Base-by-base conservation (phyloP, 352 stramenopile genomes). In the Phytopythium ostracodes region DNA sequence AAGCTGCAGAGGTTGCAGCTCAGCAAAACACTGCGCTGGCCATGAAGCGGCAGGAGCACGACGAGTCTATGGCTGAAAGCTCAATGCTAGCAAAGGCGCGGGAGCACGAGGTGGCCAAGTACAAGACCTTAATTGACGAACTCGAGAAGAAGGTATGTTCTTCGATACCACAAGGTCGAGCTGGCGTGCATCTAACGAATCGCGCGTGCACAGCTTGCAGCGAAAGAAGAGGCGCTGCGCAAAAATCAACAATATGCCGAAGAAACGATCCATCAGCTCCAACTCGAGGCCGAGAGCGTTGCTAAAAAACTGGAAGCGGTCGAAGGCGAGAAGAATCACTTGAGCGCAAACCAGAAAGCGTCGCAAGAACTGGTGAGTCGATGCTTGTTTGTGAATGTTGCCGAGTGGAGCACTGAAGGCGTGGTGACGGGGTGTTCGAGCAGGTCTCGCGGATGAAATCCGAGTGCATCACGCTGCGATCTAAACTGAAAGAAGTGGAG, bases 401-500 rank as follows among this genome's bases (percentile, higher is more conserved):
- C 40, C 15, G 47, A 46, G 22, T 24, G n/a, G 12, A 22, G 10
- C 10, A n/a, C 24, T 56, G 5, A 57, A 17, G 53, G 17, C 36
- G 25, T 58, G 20, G 8, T n/a, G 50, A 29, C 46, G 27, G 1
- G 17, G 12, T 2, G 20, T 53, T 7, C 43, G 14, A 17, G 9
- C 57, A 90, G 83, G 49, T 88, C 57, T 66, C 77, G 35, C 78
- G 84, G 42, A 73, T 91, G 59, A 92, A 92, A 63, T 69, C 76
- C 18, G 83, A 92, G 59, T 87, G 75, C 55, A 49, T 91, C 33
- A 68, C 70, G 53, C 62, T 89, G 54, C 84, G 84, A 9, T 73
- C 73, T 4, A 91, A 93, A 65, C 63, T 89, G 7, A 93, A 93
- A 56, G 84, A 93, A 68, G 66, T 87, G 2, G 84, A 93, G 56